Evolutionary conservation across 768 basidiomycete species (phyloP).

Genomic region (Suillus bovinus): DNA sequence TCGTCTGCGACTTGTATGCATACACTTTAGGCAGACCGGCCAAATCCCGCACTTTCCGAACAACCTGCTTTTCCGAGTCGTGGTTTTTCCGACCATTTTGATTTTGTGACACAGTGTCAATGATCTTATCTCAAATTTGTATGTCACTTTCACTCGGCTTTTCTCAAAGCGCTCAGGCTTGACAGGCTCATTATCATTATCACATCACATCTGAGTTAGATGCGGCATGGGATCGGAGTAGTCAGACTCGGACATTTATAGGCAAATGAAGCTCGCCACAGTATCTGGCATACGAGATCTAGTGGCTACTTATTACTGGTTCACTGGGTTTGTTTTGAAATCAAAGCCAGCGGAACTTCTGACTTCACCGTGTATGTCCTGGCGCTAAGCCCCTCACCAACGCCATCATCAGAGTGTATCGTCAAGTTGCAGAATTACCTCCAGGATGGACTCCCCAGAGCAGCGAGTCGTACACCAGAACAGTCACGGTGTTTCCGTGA

Average conservation of each 20-base stretch:
- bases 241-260: background rate
- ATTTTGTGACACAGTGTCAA: no score
- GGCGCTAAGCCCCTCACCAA: background rate
- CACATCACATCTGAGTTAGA: no score
- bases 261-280: background rate
- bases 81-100: no score
- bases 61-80: no score
- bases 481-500: background rate
- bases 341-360: background rate
- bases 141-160: no score
- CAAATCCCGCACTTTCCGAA: no score
- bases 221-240: background rate
- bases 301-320: background rate
- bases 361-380: background rate
- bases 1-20: no score
- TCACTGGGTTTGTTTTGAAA: background rate
- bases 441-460: background rate
- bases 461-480: background rate
- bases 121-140: no score
- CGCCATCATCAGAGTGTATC: background rate
- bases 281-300: background rate
- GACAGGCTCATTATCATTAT: background rate
- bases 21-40: no score
- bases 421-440: background rate
- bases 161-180: no score